Evolutionary conservation across 306 rosid species (phyloP).

Genomic region (Rubus idaeus): DNA sequence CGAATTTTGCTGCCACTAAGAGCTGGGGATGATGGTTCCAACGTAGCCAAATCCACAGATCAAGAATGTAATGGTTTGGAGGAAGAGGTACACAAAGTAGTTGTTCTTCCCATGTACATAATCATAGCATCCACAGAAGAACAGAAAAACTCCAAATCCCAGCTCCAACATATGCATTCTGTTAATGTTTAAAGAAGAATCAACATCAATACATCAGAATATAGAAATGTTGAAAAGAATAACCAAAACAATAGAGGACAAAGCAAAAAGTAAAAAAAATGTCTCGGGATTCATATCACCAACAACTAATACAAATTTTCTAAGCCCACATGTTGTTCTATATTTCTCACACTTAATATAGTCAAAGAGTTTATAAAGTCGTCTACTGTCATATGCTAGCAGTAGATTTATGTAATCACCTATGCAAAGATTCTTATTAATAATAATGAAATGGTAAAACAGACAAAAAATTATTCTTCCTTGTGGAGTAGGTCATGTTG

Average conservation of each 20-base stretch:
- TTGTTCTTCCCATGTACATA: slow-evolving; percentile 84
- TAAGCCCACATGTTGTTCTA: not conserved
- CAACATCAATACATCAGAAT: slow-evolving; percentile 8
- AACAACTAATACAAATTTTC: not conserved
- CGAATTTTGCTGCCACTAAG: slow-evolving; percentile 17
- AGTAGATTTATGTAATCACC: slow-evolving; percentile 1
- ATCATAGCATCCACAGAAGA: slow-evolving; percentile 96
- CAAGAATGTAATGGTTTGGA: slow-evolving; percentile 77
- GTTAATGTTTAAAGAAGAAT: slow-evolving; percentile 29
- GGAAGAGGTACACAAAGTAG: slow-evolving; percentile 92
- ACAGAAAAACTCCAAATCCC: slow-evolving; percentile 85
- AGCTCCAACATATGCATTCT: slow-evolving; percentile 83
- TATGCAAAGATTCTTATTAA: slow-evolving; percentile 33
- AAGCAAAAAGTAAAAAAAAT: not conserved
- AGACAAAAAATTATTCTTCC: slow-evolving; percentile 19
- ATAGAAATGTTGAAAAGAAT: not conserved
- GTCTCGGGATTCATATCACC: not conserved
- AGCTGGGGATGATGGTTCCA: slow-evolving; percentile 89
- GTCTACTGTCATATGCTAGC: slow-evolving; percentile 11
- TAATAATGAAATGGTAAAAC: slow-evolving; percentile 18
- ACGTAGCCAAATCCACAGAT: slow-evolving; percentile 89
- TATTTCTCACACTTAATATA: not conserved
- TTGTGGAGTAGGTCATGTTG: slow-evolving; percentile 19
- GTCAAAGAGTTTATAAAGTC: slow-evolving; percentile 1
- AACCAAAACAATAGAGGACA: not conserved